Evolutionary conservation across 352 stramenopile species (phyloP).

Genomic region (Elongisporangium anandrum): DNA sequence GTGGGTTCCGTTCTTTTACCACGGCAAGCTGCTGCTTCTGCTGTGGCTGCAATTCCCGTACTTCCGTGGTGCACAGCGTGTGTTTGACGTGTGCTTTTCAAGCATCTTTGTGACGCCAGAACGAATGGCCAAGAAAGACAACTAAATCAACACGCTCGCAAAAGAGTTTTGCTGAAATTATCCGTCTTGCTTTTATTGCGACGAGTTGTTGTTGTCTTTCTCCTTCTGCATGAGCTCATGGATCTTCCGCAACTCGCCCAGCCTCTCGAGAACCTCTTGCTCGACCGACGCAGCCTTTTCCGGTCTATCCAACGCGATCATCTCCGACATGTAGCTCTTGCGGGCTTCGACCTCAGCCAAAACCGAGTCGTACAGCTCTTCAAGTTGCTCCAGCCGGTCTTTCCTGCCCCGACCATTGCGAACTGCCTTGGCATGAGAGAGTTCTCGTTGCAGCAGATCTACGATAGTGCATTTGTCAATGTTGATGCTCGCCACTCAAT

Average conservation of each 20-base stretch:
- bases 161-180: too few species aligned
- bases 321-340: slow-evolving; percentile 63
- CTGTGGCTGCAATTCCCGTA: slow-evolving; percentile 91
- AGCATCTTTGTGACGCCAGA: slow-evolving; percentile 61
- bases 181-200: not conserved
- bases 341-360: slow-evolving; percentile 55
- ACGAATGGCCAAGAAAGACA: slow-evolving; percentile 29
- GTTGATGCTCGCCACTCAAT: not conserved
- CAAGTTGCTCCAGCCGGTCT: slow-evolving; percentile 41
- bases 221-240: slow-evolving; percentile 56
- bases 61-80: slow-evolving; percentile 76
- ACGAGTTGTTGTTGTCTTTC: slow-evolving; percentile 18
- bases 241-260: slow-evolving; percentile 59
- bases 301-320: slow-evolving; percentile 43
- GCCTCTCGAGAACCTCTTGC: slow-evolving; percentile 58
- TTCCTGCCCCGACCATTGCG: slow-evolving; percentile 33
- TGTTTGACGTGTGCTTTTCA: slow-evolving; percentile 74
- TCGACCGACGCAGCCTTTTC: slow-evolving; percentile 41
- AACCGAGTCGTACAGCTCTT: slow-evolving; percentile 60
- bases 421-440: slow-evolving; percentile 44
- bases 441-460: slow-evolving; percentile 63
- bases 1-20: slow-evolving; percentile 86
- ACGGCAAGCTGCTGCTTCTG: slow-evolving; percentile 77
- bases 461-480: not conserved
- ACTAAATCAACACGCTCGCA: not conserved